A percentile compares a stretch with the other conserved stretches of the same genome.
These are phyloP conservation scores for Rhizopogon parksii DNA, from an alignment of 1,284 basidiomycete genomes.

Conservation along the genomic window DNA sequence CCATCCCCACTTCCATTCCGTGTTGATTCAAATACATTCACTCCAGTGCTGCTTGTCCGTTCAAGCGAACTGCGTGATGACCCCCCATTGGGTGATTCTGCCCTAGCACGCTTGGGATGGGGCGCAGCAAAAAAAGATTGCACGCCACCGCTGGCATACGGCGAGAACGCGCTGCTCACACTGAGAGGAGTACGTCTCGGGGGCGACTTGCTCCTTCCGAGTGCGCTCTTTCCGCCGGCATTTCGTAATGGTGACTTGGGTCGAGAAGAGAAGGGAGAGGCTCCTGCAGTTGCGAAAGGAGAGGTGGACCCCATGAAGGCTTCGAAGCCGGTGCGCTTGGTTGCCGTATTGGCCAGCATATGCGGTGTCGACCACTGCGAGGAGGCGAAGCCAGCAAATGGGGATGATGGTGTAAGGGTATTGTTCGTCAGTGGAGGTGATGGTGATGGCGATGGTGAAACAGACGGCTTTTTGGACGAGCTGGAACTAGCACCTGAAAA, in stretches of 20 bases:
- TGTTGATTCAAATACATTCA: conserved; percentile 12
- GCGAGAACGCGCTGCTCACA: conserved; percentile 49
- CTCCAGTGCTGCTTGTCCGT: conserved; percentile 21
- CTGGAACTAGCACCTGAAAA: conserved; percentile 38
- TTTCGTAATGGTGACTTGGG: conserved; percentile 44
- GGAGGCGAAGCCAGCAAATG: conserved; percentile 27
- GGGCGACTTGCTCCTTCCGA: conserved; percentile 44
- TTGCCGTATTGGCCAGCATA: conserved; percentile 28
- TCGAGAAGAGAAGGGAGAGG: conserved; percentile 29
- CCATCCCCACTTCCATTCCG: conserved; percentile 21
- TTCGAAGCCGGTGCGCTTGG: conserved; percentile 55
- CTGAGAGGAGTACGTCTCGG: conserved; percentile 32
- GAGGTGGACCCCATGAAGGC: conserved; percentile 56
- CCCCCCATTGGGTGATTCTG: conserved; percentile 40
- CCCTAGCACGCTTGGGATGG: conserved; percentile 44
- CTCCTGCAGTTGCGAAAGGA: conserved; percentile 41
- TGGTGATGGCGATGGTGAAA: conserved; percentile 11
- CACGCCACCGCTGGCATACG: conserved; percentile 44
- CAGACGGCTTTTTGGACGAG: conserved; percentile 22
- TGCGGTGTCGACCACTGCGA: conserved; percentile 14
- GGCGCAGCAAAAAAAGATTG: conserved; percentile 43
- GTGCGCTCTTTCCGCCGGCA: conserved; percentile 18
- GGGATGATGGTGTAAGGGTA: conserved; percentile 18
- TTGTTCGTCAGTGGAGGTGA: conserved; percentile 17
- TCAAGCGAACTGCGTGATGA: conserved; percentile 40